A percentile compares a stretch with the other conserved stretches of the same genome.
phyloP scores from a whole-genome alignment of 768 basidiomycete species.

The Wakefieldia striispora region DNA sequence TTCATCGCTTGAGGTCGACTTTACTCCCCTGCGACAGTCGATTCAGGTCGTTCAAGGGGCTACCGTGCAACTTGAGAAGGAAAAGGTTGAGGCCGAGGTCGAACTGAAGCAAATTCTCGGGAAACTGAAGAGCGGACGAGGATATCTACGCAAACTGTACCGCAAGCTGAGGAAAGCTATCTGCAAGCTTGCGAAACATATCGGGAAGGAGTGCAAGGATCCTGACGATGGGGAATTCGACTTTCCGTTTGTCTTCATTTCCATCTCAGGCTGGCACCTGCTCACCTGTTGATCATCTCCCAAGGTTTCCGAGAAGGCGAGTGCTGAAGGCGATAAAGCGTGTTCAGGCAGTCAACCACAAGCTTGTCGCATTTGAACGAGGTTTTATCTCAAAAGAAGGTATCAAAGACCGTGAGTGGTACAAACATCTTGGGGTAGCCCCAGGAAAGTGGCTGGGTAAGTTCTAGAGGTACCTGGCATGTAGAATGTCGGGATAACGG shows the following conservation, averaged over 20 bases:
- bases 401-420: conserved; percentile 84
- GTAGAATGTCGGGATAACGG: not conserved
- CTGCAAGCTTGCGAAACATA: conserved; percentile 37
- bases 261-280: not conserved
- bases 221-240: conserved; percentile 4
- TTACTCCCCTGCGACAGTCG: conserved; percentile 43
- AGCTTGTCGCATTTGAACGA: conserved; percentile 68
- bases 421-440: conserved; percentile 84
- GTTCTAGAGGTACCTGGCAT: conserved; percentile 13
- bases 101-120: conserved; percentile 46
- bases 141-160: conserved; percentile 19
- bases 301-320: conserved; percentile 25
- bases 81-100: conserved; percentile 54
- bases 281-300: not conserved
- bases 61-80: conserved; percentile 55
- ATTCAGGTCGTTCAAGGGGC: conserved; percentile 49
- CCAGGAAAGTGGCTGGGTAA: conserved; percentile 85
- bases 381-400: conserved; percentile 84
- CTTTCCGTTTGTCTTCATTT: conserved; percentile 12
- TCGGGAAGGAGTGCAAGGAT: conserved; percentile 27
- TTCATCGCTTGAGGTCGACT: conserved; percentile 47
- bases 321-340: conserved; percentile 60
- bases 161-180: conserved; percentile 10
- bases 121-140: conserved; percentile 31
- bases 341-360: conserved; percentile 61